Conservation (phyloP, 108 stramenopile species). For the Schizochytrium sp. region DNA sequence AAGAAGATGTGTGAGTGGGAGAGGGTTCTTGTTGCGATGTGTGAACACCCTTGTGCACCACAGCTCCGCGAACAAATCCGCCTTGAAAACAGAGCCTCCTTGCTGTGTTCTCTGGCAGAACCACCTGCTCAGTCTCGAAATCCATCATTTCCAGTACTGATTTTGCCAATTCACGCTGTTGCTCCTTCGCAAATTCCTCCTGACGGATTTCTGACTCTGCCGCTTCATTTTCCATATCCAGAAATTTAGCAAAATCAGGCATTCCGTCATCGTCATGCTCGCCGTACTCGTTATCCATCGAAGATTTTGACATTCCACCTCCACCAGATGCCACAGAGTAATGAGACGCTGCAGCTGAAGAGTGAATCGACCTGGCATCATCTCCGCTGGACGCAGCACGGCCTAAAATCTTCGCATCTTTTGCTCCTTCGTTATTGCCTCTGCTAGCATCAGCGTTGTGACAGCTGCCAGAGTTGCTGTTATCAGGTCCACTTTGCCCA, state of each 20-base stretch:
- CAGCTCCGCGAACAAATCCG: conserved; percentile 18
- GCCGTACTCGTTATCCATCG: not conserved
- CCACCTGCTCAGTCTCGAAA: not conserved
- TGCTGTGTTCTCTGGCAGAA: not conserved
- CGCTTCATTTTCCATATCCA: not conserved
- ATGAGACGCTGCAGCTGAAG: too few species aligned
- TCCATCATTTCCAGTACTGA: conserved; percentile 44
- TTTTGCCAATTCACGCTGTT: not conserved
- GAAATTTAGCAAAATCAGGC: not conserved
- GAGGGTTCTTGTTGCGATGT: too few species aligned
- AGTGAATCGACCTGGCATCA: too few species aligned
- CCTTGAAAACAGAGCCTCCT: not conserved
- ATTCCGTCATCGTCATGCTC: not conserved
- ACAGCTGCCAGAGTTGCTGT: too few species aligned
- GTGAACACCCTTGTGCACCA: not conserved
- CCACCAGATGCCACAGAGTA: too few species aligned
- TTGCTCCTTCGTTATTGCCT: too few species aligned
- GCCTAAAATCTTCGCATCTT: too few species aligned
- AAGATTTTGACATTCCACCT: too few species aligned
- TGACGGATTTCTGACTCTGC: not conserved
- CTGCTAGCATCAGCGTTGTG: too few species aligned
- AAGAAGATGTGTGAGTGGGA: not conserved
- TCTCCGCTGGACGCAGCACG: too few species aligned
- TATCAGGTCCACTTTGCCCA: too few species aligned
- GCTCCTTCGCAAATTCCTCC: not conserved